Evolutionary conservation across 768 basidiomycete genomes (phyloP).

Genomic region (Boletus insuetus): DNA sequence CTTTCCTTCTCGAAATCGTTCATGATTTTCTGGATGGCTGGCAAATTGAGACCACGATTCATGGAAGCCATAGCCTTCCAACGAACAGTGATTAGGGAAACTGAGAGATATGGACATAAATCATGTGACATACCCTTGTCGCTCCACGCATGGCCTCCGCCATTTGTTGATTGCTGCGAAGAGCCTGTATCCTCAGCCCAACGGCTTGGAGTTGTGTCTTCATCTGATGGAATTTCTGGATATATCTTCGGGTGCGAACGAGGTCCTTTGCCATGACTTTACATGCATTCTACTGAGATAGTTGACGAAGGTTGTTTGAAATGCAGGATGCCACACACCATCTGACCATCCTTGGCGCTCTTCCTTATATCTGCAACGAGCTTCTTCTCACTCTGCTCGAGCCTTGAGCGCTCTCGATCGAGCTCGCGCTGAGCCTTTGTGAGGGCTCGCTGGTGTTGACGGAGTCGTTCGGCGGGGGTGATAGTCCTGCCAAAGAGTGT

Average conservation of each 20-base stretch:
- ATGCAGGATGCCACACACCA: slow-evolving; percentile 49
- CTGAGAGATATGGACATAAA: background rate
- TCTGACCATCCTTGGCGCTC: slow-evolving; percentile 91
- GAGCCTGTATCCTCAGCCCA: slow-evolving; percentile 89
- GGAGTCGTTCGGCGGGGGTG: slow-evolving; percentile 93
- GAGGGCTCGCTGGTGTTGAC: slow-evolving; percentile 94
- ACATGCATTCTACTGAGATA: slow-evolving; percentile 77
- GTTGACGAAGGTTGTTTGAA: slow-evolving; percentile 14
- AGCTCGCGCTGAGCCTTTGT: slow-evolving; percentile 98
- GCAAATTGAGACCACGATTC: slow-evolving; percentile 95
- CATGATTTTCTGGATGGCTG: slow-evolving; percentile 94
- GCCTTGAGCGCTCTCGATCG: slow-evolving; percentile 90
- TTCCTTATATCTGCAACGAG: slow-evolving; percentile 94
- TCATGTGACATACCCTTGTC: slow-evolving; percentile 69
- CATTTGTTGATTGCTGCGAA: slow-evolving; percentile 98
- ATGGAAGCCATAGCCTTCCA: slow-evolving; percentile 94
- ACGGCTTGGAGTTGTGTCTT: slow-evolving; percentile 97
- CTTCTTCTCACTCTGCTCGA: slow-evolving; percentile 97
- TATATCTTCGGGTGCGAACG: slow-evolving; percentile 90
- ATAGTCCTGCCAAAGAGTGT: slow-evolving; percentile 91
- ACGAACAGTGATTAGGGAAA: slow-evolving; percentile 1
- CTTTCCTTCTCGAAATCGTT: slow-evolving; percentile 98
- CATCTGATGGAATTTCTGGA: slow-evolving; percentile 99
- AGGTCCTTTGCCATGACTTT: slow-evolving; percentile 99
- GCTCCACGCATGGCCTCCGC: slow-evolving; percentile 99